Evolutionary conservation across 768 basidiomycete genomes (phyloP).

Genomic region (Lentinula sp.): DNA sequence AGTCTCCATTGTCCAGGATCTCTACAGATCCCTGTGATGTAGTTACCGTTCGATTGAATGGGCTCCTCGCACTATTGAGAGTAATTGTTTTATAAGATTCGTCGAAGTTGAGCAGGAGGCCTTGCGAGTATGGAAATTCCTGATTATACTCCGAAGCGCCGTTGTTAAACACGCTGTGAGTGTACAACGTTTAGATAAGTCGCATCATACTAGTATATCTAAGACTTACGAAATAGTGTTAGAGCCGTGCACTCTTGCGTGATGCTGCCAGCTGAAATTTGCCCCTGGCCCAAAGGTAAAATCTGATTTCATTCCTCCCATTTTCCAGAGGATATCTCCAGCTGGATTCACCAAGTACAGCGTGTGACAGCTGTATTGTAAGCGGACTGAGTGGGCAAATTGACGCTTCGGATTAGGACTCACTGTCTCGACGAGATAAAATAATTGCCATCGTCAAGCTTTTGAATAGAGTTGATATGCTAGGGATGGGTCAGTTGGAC

Average conservation of each 20-base stretch:
- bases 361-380: constrained; percentile 8
- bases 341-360: constrained; percentile 11
- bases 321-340: constrained; percentile 14
- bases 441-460: constrained; percentile 11
- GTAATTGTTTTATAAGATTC: background rate
- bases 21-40: background rate
- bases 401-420: background rate
- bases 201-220: background rate
- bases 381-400: background rate
- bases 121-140: background rate
- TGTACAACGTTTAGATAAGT: background rate
- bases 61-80: background rate
- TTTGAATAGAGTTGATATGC: constrained; percentile 8
- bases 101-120: background rate
- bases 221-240: background rate
- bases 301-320: constrained; percentile 12
- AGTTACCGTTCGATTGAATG: background rate
- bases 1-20: background rate
- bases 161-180: constrained; percentile 1
- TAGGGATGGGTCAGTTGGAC: background rate
- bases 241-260: constrained; percentile 7
- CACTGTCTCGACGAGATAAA: constrained; percentile 8
- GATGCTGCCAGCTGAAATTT: constrained; percentile 14
- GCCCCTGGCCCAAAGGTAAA: constrained; percentile 10
- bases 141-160: background rate